Evolutionary conservation across 306 rosid species (phyloP).

Genomic region (Vicia sativa): DNA sequence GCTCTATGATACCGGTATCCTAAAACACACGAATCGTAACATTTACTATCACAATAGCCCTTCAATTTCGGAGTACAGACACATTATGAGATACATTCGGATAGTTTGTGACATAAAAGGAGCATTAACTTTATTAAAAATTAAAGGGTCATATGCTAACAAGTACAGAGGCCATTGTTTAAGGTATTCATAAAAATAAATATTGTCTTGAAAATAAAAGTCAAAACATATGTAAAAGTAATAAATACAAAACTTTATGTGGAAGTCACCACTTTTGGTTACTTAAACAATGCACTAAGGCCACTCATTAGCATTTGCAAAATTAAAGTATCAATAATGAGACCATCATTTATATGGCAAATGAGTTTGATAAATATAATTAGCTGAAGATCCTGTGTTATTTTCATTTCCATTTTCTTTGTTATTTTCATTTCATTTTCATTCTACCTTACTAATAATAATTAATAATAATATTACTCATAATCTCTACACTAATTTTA

Average conservation of each 20-base stretch:
- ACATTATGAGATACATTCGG: constrained; percentile 11
- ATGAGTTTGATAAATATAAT: constrained; percentile 25
- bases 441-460: no score
- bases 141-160: no score
- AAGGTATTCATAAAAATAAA: no score
- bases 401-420: no score
- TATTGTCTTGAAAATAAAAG: no score
- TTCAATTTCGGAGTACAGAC: constrained; percentile 14
- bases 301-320: neutral
- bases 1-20: constrained; percentile 89
- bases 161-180: no score
- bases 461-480: no score
- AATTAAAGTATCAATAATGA: constrained; percentile 11
- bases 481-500: no score
- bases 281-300: neutral
- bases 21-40: constrained; percentile 41
- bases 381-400: neutral
- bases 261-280: neutral
- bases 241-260: neutral
- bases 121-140: neutral
- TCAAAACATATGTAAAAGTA: neutral
- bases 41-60: constrained; percentile 31
- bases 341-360: neutral
- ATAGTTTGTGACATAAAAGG: neutral
- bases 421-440: no score